Evolutionary conservation across 768 basidiomycete species (phyloP), one percentile per base, ranked within the genome.

Genomic region (Heimioporus sp.): DNA sequence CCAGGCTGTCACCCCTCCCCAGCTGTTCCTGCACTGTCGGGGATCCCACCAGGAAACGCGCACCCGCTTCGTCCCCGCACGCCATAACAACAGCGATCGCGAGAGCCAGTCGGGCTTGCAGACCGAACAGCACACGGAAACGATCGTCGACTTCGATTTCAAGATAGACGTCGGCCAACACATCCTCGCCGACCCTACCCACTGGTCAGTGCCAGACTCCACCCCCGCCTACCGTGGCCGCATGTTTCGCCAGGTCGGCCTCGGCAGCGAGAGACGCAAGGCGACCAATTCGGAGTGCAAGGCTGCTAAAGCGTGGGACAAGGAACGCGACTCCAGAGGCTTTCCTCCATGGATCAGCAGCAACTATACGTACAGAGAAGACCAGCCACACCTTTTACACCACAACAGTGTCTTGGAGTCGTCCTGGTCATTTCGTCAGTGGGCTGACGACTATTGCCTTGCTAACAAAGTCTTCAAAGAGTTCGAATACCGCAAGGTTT

Each of bases 381-480:
- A 65, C 34, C 68, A 71, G 2, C 65, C 60, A 43, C 45, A 55
- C 28, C 12, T 64, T 16, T 70, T 60, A 63, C 52, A 59, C 28
- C 19, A 43, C 20, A 34, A 46, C 13, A 62, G 58, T 30, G 58
- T 65, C 8, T 65, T 85, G 40, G 75, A 71, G 49, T 85, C 83
- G 3, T 82, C 82, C 15, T 80, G 79, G 69, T 78, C 83, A 0
- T 63, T 91, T 39, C 73, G 87, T 31, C 77, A 86, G 52, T 93
- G 91, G 91, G 89, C 89, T 9, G 88, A 92, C 57, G 83, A 87
- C 50, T 92, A 90, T 60, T 91, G 89, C 52, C 75, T 78, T 21
- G 87, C 85, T 60, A 73, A 66, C 9, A 91, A 86, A 59, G 66
- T 76, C 15, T 72, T 92, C 55, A 92, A 92, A 65, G 90, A 92